phyloP scores from a whole-genome alignment of 1,284 basidiomycete species.

The Austropuccinia psidii region DNA sequence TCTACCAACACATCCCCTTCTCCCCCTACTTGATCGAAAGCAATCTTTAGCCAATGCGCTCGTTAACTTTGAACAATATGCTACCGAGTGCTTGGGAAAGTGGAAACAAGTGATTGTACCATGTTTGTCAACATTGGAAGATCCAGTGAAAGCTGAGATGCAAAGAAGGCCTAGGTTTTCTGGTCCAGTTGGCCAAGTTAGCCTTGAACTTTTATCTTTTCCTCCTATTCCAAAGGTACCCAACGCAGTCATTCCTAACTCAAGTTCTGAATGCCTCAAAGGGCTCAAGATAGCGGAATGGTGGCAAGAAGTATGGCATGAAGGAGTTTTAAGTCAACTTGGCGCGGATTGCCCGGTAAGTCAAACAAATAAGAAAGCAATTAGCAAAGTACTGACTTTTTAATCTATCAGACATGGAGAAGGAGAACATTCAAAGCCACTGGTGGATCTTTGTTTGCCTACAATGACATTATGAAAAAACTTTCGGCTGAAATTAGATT shows the following conservation, averaged over 20 bases:
- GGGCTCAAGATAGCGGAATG: conserved; percentile 32
- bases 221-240: conserved; percentile 34
- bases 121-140: conserved; percentile 21
- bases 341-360: conserved; percentile 36
- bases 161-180: conserved; percentile 5
- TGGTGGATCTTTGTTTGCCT: conserved; percentile 33
- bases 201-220: conserved; percentile 19
- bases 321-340: conserved; percentile 31
- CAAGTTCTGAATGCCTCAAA: conserved; percentile 33
- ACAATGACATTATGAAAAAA: conserved; percentile 36
- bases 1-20: conserved; percentile 10
- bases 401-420: conserved; percentile 21
- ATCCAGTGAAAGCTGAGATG: conserved; percentile 15
- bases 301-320: conserved; percentile 37
- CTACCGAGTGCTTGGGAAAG: conserved; percentile 18
- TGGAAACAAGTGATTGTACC: conserved; percentile 23
- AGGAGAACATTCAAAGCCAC: conserved; percentile 34
- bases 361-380: neutral
- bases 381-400: neutral
- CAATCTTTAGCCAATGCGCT: conserved; percentile 15
- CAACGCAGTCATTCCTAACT: conserved; percentile 23
- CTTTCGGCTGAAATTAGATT: conserved; percentile 32
- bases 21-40: conserved; percentile 21
- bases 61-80: conserved; percentile 35
- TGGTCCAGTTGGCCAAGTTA: conserved; percentile 28